Percentiles rank a stretch among this genome's conserved stretches.
These are phyloP conservation scores for Plasmodium billcollinsi DNA, from an alignment of 169 alveolate species.

Conservation along the genomic window DNA sequence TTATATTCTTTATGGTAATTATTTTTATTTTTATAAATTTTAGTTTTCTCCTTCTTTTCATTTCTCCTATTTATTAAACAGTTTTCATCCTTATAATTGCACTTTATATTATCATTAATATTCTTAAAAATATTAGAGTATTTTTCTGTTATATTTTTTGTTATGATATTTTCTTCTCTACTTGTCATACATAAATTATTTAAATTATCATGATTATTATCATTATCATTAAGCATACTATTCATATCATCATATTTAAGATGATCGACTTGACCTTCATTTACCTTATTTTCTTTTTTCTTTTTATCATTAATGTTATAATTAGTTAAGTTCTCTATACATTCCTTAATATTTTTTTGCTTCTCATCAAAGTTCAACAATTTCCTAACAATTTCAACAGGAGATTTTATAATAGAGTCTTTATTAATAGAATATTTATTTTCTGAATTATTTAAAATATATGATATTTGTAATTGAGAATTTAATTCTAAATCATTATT, in stretches of 20 bases:
- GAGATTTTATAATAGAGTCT: conserved; percentile 1
- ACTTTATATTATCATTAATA: no score
- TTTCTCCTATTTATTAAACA: no score
- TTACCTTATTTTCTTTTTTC: neutral
- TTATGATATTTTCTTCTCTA: neutral
- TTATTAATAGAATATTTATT: neutral
- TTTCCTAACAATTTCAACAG: conserved; percentile 24
- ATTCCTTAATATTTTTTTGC: conserved; percentile 30
- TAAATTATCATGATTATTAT: neutral
- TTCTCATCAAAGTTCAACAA: conserved; percentile 37
- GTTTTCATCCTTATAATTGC: no score
- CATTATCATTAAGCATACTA: no score
- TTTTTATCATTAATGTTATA: neutral
- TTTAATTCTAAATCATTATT: neutral
- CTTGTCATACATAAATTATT: neutral
- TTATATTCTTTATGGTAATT: no score
- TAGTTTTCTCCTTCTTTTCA: no score
- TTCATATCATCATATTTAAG: neutral
- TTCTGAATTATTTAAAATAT: neutral
- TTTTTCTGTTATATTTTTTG: neutral
- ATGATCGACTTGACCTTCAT: neutral
- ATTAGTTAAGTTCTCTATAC: conserved; percentile 27
- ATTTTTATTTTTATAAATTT: no score
- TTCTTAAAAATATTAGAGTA: no score
- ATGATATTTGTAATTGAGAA: neutral